Evolutionary conservation across 2,329 filamentous ascomycete species (phyloP).

Genomic region (Penicillium fuscoglaucum): DNA sequence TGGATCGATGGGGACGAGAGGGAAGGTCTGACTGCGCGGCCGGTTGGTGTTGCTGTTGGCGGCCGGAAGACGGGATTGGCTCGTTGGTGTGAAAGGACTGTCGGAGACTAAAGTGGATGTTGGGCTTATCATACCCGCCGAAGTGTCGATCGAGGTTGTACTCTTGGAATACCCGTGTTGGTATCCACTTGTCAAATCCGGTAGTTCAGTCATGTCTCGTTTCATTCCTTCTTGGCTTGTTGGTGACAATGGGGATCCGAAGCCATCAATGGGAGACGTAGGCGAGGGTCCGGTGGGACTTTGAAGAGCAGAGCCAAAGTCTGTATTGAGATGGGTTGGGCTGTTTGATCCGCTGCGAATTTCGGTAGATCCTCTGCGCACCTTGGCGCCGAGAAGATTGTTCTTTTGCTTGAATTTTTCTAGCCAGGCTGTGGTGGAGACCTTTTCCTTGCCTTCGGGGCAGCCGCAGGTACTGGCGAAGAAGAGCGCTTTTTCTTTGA

Average conservation of each 20-base stretch:
- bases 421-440: constrained; percentile 75
- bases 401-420: constrained; percentile 96
- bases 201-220: constrained; percentile 58
- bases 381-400: constrained; percentile 57
- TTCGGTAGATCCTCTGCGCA: constrained; percentile 53
- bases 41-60: constrained; percentile 62
- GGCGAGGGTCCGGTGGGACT: constrained; percentile 70
- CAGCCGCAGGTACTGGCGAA: constrained; percentile 74
- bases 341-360: constrained; percentile 68
- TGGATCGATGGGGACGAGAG: constrained; percentile 59
- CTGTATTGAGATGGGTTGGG: constrained; percentile 56
- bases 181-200: constrained; percentile 62
- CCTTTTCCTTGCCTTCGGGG: constrained; percentile 69
- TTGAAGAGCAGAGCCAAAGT: constrained; percentile 59
- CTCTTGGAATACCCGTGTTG: constrained; percentile 67
- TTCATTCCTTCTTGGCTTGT: constrained; percentile 70
- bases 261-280: constrained; percentile 62
- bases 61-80: constrained; percentile 51
- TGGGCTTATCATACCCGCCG: constrained; percentile 70
- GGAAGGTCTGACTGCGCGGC: constrained; percentile 85
- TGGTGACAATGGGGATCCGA: constrained; percentile 68
- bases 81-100: constrained; percentile 63
- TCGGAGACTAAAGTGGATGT: constrained; percentile 78
- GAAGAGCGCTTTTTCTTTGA: constrained; percentile 78
- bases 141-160: constrained; percentile 66